These are phyloP conservation scores for Quercus lobata DNA, from an alignment of 331 rosid species.

Conservation along the genomic window DNA sequence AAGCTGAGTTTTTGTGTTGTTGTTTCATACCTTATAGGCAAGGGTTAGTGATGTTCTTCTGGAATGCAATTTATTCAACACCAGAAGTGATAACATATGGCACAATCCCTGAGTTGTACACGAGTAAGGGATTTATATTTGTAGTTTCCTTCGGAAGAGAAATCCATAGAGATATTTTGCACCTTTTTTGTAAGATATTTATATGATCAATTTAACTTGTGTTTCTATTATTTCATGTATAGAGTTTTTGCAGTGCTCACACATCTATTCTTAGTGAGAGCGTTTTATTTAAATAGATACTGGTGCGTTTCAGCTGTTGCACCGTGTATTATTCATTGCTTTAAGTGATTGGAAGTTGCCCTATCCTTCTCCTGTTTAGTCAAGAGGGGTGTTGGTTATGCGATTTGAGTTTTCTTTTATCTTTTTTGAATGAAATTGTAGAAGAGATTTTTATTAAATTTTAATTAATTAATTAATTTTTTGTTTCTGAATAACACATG, in stretches of 20 bases:
- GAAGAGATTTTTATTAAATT: too few relatives aligned
- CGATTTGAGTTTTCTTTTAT: too few relatives aligned
- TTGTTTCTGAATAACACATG: too few relatives aligned
- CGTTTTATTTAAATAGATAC: too few relatives aligned
- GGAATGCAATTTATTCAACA: neutral
- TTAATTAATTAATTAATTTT: too few relatives aligned
- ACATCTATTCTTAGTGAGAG: too few relatives aligned
- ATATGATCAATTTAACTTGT: neutral
- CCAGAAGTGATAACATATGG: neutral
- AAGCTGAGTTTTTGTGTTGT: neutral
- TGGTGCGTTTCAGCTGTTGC: too few relatives aligned
- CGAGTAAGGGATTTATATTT: neutral
- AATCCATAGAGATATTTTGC: neutral
- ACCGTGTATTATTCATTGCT: too few relatives aligned
- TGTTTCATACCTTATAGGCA: neutral
- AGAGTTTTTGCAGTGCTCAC: neutral
- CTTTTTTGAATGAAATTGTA: too few relatives aligned
- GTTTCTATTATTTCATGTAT: neutral
- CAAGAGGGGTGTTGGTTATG: too few relatives aligned
- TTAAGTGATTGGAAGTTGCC: too few relatives aligned
- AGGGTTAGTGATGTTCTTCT: neutral
- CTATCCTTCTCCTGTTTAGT: too few relatives aligned
- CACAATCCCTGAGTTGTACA: neutral
- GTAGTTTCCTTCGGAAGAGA: neutral
- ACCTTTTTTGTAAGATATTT: neutral